These are phyloP conservation scores for Saccharomycopsis crataegensis DNA, from an alignment of 1,139 yeast species.

Conservation along the genomic window DNA sequence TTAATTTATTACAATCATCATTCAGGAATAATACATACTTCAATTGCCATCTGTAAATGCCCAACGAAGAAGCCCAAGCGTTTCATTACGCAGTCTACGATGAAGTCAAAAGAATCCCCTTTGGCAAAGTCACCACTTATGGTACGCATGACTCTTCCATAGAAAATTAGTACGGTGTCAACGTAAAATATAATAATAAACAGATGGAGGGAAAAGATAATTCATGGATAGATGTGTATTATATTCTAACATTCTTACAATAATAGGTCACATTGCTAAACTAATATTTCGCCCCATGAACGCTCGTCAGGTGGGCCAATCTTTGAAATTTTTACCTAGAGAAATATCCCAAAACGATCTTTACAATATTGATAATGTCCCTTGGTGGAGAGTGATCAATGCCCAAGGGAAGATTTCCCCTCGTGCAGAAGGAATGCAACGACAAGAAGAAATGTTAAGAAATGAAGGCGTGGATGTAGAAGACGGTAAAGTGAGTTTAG, in stretches of 20 bases:
- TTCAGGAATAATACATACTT: no score
- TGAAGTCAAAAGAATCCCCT: slow-evolving; percentile 47
- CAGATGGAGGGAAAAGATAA: background rate
- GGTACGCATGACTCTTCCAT: slow-evolving; percentile 32
- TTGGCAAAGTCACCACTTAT: slow-evolving; percentile 62
- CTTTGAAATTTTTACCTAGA: slow-evolving; percentile 49
- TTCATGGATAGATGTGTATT: no score
- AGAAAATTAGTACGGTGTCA: background rate
- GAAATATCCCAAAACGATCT: background rate
- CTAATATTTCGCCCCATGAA: slow-evolving; percentile 55
- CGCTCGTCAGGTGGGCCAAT: slow-evolving; percentile 67
- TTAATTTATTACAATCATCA: no score
- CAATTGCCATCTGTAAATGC: background rate
- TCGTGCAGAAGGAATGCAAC: slow-evolving; percentile 41
- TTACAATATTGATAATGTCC: slow-evolving; percentile 32
- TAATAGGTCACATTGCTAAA: slow-evolving; percentile 56
- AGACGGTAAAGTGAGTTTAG: slow-evolving; percentile 34
- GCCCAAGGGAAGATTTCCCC: slow-evolving; percentile 57
- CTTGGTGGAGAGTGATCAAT: slow-evolving; percentile 78
- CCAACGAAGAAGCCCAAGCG: slow-evolving; percentile 8
- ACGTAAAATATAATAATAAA: background rate
- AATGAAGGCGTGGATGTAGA: slow-evolving; percentile 6
- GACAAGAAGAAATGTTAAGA: slow-evolving; percentile 39
- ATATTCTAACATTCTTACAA: background rate
- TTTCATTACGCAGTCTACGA: slow-evolving; percentile 43